Base-by-base conservation (phyloP, 2,329 filamentous ascomycete genomes). In the Fusarium secorum region DNA sequence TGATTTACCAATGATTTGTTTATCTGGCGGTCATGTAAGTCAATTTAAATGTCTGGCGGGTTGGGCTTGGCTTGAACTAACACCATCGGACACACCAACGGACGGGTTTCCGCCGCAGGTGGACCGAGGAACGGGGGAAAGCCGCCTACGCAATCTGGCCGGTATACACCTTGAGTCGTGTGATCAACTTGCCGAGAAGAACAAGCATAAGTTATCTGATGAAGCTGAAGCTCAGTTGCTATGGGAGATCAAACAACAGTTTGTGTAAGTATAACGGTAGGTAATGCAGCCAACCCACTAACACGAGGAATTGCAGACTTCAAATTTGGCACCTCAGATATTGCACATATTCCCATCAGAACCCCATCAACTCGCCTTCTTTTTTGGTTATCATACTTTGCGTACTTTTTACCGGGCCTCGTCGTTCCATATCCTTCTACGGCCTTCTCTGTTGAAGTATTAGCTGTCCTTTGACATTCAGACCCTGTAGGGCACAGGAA, bases 331-430 rank as follows among this genome's bases (percentile, higher is more conserved):
- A 32, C 17, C n/a, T 13, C 28, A 32, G 5, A 49, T 5, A 22
- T 10, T 4, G 20, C 2, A 22, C 4, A 32, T 48, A 10, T 48
- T n/a, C 18, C 35, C 11, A 38, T 11, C 18, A 38, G 1, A 38
- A 38, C 22, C 24, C 39, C 22, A 5, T 18, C 15, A 42, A 42
- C 39, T 24, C 4, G 1, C 5, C 10, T 42, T 42, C 10, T 24
- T 42, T 18, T 11, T 42, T 18, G 2, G 6, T 0, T 9, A 18
- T 33, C 6, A 20, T 24, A 10, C 9, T 33, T 33, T 5, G 3
- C 11, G 17, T 33, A 33, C 4, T 20, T 0, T 18, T 3, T 2
- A 10, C 11, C 11, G 11, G 14, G 15, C 11, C 4, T 14, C 17
- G 5, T 11, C 2, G 0, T 33, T 33, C 28, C 4, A 20, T 33